Evolutionary conservation across 257 asterid genomes (phyloP), one percentile per base, ranked within the genome.

Genomic region (Solanum habrochaites): DNA sequence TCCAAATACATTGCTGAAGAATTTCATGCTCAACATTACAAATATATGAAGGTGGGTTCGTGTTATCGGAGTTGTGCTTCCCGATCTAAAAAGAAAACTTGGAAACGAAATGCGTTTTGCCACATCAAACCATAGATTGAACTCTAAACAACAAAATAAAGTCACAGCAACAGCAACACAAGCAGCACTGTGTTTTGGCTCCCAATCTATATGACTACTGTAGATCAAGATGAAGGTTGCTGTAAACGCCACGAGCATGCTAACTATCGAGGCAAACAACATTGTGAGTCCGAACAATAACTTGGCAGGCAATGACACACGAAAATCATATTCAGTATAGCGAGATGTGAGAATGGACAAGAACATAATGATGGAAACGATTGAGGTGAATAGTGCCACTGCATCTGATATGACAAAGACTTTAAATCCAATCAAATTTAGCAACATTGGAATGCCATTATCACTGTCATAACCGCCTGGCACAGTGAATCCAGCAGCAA

Each of bases 401-500:
- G 86, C 88, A 39, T 91, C 87, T 10, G 90, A 88, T 56, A 56
- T 86, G 47, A 87, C 74, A 25, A 90, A 91, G 14, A 89, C 25
- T 64, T 32, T 9, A 83, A 90, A 91, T 20, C 80, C 25, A 7
- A 21, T 18, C 10, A 72, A 60, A 2, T 80, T 56, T 62, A 85
- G 25, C 72, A 87, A 52, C 15, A 89, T 2, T 0, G 92, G 93
- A 39, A 58, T 32, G 1, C 94, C 92, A 45, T 66, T 45, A 0
- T 45, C 83, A 0, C 9, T 32, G 7, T 71, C 71, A 56, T 86
- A 88, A 40, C 94, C 92, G 3, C 94, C 92, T 2, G 93, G 91
- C 8, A 89, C 85, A 0, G 93, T 89, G 77, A 91, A 91, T 6
- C 86, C 87, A 8, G 94, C 90, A 8, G 94, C 90, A 45, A 90